Base-by-base conservation (phyloP, 1,284 basidiomycete species). In the Moesziomyces aphidis region DNA sequence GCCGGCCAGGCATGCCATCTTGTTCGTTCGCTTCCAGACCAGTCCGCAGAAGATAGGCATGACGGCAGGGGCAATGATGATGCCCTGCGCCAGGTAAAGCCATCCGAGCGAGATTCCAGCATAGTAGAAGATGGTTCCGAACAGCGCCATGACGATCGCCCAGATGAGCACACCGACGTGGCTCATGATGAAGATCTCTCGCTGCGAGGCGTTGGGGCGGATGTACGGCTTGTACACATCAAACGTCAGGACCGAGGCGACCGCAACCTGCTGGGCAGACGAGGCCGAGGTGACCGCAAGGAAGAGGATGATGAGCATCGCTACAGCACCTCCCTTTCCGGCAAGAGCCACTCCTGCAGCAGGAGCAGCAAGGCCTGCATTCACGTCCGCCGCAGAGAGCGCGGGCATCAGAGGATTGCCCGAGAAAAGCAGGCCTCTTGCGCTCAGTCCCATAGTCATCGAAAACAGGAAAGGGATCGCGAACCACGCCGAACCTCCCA, bases 201-300 rank as follows among this genome's bases (percentile, higher is more conserved):
- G 85, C 55, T 90, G 89, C 22, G 86, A 89, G 0, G 91, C 91
- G 15, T 86, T 72, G 4, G 88, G 88, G 79, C 90, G 86, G 84
- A 91, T 85, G 85, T 91, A 91, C 21, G 88, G 89, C 85, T 91
- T 88, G 84, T 90, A 92, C 10, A 92, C 64, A 59, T 86, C 88
- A 78, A 81, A 89, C 81, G 87, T 86, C 26, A 87, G 70, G 11
- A 88, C 83, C 6, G 86, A 86, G 1, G 91, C 89, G 0, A 90
- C 89, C 0, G 94, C 94, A 76, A 96, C 95, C 55, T 95, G 88
- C 85, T 97, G 94, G 5, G 95, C 94, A 23, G 91, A 91, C 21
- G 91, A 91, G 0, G 93, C 93, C 19, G 91, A 92, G 0, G 93
- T 96, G 71, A 96, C 77, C 8, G 80, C 81, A 21, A 84, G 74